Base-by-base conservation (phyloP, 1,284 basidiomycete species). In the Pulchroboletus neoregius region DNA sequence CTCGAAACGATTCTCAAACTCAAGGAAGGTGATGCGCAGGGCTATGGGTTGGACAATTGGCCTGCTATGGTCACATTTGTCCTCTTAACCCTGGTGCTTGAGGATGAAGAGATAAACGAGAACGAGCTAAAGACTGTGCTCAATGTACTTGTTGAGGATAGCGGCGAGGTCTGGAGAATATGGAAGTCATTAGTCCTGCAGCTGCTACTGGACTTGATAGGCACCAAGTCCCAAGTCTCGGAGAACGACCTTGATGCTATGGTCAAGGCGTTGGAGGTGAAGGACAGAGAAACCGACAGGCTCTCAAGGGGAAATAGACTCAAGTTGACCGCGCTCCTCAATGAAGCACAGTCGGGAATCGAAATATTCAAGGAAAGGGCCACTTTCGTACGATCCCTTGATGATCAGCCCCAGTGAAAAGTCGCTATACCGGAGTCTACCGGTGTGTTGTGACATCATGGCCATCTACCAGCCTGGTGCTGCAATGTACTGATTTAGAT, bases 21-120 rank as follows among this genome's bases (percentile, higher is more conserved):
- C 42, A 16, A 27, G 18, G 18, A 2, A 20, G 22, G 18, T 3
- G 11, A 22, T 5, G 15, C 31, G 34, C 33, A 27, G 26, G 30
- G 12, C 10, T 41, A 34, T 27, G 10, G 5, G 8, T 33, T 51
- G 27, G 18, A 49, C 1, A 51, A 22, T 27, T 51, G 50, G 50
- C 50, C 50, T 12, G 31, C 50, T 27, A 51, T 49, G 51, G 45
- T 51, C 12, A 11, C 30, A 4, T 51, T 53, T 13, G 50, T 51
- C 18, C 45, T 51, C 23, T 27, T 51, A 3, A 53, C 51, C 1
- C 22, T 51, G 8, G 22, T 41, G 6, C 8, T 49, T 13, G 50
- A 51, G 22, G 50, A 51, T 18, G 23, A 49, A 10, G 34, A 37
- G 9, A 39, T 37, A n/a, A 16, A 31, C 4, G 12, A 49, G 22